phyloP scores from a whole-genome alignment of 495 filamentous ascomycete genomes.

The Podospora tetraspora region DNA sequence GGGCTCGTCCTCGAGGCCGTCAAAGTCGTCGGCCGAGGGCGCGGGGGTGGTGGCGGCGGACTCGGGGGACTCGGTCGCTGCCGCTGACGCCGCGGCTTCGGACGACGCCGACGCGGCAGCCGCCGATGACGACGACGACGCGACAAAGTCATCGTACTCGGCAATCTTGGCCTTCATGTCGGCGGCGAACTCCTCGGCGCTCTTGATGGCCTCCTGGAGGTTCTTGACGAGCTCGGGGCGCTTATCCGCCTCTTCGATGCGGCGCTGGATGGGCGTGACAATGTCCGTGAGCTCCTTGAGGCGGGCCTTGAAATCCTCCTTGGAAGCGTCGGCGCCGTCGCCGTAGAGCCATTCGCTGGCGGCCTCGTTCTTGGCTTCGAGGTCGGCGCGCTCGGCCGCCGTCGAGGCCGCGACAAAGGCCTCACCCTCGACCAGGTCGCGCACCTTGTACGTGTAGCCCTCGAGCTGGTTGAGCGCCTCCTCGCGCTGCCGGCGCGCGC shows the following conservation, averaged over 20 bases:
- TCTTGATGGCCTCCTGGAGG: constrained; percentile 57
- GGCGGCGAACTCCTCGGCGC: constrained; percentile 46
- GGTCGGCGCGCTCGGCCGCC: constrained; percentile 50
- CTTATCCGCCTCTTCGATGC: constrained; percentile 60
- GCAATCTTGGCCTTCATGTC: constrained; percentile 48
- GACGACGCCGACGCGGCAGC: constrained; percentile 37
- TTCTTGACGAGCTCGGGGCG: constrained; percentile 60
- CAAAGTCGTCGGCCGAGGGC: constrained; percentile 49
- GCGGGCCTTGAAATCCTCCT: constrained; percentile 62
- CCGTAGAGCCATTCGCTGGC: constrained; percentile 88
- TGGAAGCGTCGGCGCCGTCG: constrained; percentile 70
- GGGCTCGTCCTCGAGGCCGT: constrained; percentile 55
- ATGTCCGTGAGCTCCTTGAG: constrained; percentile 68
- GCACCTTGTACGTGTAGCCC: constrained; percentile 82
- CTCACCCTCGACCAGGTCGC: constrained; percentile 72
- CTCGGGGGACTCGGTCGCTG: constrained; percentile 25
- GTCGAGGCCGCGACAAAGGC: constrained; percentile 68
- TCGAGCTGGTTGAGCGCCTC: constrained; percentile 91
- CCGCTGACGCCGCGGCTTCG: constrained; percentile 35
- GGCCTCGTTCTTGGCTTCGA: constrained; percentile 59
- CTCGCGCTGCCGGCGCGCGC: constrained; percentile 67
- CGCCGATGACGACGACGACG: constrained; percentile 37
- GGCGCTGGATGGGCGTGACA: constrained; percentile 60
- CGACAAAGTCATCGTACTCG: constrained; percentile 44
- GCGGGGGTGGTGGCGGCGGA: constrained; percentile 37